A percentile compares a stretch with the other conserved stretches of the same genome.
These are phyloP conservation scores for Quercus lobata DNA, from an alignment of 331 rosid genomes.

Conservation along the genomic window DNA sequence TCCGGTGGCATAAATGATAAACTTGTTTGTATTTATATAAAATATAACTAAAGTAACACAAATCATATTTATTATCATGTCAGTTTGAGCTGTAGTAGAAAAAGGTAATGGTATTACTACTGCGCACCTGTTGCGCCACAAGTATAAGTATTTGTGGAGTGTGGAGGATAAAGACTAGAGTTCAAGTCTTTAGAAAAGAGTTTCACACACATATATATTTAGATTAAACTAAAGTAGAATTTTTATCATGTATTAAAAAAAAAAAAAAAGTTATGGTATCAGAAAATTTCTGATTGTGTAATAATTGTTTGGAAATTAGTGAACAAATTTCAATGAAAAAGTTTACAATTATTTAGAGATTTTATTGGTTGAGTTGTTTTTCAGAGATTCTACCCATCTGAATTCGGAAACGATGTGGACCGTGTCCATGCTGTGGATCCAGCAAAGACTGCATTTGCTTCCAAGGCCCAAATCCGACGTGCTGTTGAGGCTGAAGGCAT, in stretches of 20 bases:
- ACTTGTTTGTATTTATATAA: too few relatives aligned
- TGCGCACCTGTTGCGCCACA: rapidly evolving
- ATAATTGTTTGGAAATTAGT: neutral
- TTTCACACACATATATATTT: rapidly evolving
- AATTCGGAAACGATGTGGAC: constrained; percentile 83
- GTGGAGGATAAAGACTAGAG: rapidly evolving
- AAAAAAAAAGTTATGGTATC: neutral
- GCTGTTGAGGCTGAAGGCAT: constrained; percentile 60
- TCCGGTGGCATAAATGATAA: too few relatives aligned
- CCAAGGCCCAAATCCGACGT: constrained; percentile 62
- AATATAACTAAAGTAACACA: too few relatives aligned
- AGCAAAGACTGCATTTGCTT: constrained; percentile 62
- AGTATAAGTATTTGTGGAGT: too few relatives aligned
- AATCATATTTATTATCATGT: too few relatives aligned
- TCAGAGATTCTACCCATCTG: constrained; percentile 90
- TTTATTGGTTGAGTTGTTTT: neutral
- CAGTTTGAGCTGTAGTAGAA: too few relatives aligned
- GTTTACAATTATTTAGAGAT: constrained; percentile 5
- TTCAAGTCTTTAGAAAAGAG: rapidly evolving
- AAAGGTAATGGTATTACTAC: too few relatives aligned
- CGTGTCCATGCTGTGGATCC: constrained; percentile 81
- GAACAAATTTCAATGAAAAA: neutral
- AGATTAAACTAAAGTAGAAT: too few relatives aligned
- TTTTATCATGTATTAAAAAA: neutral
- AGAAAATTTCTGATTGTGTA: too few relatives aligned